Evolutionary conservation across 306 rosid species (phyloP).

Genomic region (Sphenostylis stenocarpa): DNA sequence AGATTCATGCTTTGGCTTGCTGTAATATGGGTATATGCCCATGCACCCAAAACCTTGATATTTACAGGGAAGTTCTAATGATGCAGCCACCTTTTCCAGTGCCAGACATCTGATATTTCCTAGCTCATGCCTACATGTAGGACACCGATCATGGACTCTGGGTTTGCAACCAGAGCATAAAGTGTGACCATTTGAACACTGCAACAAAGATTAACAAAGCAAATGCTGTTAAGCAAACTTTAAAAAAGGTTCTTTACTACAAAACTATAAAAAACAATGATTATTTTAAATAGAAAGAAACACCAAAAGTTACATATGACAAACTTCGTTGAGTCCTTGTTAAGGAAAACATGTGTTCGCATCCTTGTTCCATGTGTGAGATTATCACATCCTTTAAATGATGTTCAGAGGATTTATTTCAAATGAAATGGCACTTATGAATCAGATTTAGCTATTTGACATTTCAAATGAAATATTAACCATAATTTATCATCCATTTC

Average conservation of each 20-base stretch:
- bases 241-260: background rate
- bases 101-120: conserved; percentile 94
- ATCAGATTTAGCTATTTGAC: background rate
- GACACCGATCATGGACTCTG: conserved; percentile 88
- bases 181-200: conserved; percentile 97
- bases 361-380: background rate
- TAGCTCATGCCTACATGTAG: conserved; percentile 92
- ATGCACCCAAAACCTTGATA: conserved; percentile 73
- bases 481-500: background rate
- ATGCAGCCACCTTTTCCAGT: conserved; percentile 92
- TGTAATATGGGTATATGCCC: conserved; percentile 86
- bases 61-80: conserved; percentile 90
- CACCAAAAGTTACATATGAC: background rate
- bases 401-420: background rate
- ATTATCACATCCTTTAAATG: background rate
- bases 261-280: background rate
- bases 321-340: background rate
- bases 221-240: background rate
- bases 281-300: background rate
- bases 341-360: background rate
- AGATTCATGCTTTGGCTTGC: conserved; percentile 92
- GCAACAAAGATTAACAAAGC: conserved; percentile 28
- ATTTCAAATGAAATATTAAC: background rate
- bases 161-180: conserved; percentile 92
- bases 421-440: background rate